Percentiles rank a stretch among this genome's conserved stretches.
These are phyloP conservation scores for Senna siamea DNA, from an alignment of 306 rosid genomes.

Conservation along the genomic window DNA sequence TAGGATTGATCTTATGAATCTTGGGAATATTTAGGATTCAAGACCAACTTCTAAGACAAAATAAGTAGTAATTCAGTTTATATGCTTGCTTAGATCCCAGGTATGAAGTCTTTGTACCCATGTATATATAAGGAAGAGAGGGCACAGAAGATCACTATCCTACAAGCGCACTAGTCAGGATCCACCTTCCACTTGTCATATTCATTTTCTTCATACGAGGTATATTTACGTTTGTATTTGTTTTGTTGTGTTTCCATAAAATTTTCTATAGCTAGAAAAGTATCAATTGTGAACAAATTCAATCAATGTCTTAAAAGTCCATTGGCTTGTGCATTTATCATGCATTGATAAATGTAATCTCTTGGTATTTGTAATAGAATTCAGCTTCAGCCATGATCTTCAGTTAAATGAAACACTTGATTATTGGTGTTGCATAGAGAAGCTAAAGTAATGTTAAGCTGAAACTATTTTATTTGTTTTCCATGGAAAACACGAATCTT, in stretches of 20 bases:
- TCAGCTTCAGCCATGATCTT: background rate
- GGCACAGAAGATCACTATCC: background rate
- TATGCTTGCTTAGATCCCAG: background rate
- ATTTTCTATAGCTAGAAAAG: background rate
- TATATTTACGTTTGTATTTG: background rate
- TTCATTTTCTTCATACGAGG: background rate
- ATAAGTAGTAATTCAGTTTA: background rate
- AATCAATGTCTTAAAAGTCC: background rate
- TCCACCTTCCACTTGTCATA: background rate
- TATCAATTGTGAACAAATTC: background rate
- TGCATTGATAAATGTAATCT: background rate
- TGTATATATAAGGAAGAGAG: background rate
- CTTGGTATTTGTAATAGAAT: background rate
- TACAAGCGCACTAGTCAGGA: background rate
- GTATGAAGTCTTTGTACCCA: background rate
- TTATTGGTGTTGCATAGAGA: background rate
- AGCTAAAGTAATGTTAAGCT: conserved; percentile 5
- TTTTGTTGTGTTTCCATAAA: background rate
- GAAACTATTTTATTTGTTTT: conserved; percentile 3
- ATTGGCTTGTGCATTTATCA: background rate
- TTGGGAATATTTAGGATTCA: background rate
- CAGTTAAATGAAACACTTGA: conserved; percentile 3
- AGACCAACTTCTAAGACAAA: background rate
- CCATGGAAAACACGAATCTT: conserved; percentile 4
- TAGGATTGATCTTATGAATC: background rate